Base-by-base conservation (phyloP, 192 early-diverging fungal genomes). In the Chytriomyces confervae region DNA sequence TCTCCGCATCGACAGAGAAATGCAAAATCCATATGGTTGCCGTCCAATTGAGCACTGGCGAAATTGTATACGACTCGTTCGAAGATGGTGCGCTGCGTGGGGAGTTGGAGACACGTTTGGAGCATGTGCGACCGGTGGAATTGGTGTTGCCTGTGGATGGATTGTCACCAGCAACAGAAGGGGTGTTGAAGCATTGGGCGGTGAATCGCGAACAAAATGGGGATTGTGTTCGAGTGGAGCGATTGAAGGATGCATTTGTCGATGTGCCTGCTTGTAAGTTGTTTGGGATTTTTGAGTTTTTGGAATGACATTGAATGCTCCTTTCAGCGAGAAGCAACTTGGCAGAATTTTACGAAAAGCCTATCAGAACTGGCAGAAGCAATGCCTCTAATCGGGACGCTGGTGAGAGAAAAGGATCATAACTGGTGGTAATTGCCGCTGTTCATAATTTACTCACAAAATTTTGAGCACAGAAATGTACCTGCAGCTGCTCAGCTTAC, bases 11-110 rank as follows among this genome's bases (percentile, higher is more conserved):
- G 8, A 74, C 11, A 4, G 75, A 44, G 20, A 45, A 78, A 16
- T 50, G 48, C n/a, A 23, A 47, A 8, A 76, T 82, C 50, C 76
- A 70, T 51, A 64, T 85, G 45, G 78, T 85, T 20, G 91, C 91
- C 0, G 86, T 95, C 6, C 87, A 92, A 36, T 81, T 91, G 0
- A 76, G 88, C 2, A 91, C 93, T 0, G 93, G 92, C 0, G 89
- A 91, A 61, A 82, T 95, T 43, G 77, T 95, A 3, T 93, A 90
- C 73, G 93, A 95, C 69, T 79, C 82, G 45, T 95, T 92, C 77
- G 75, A 86, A 49, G 93, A 95, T 76, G 84, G 82, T 0, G 81
- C 83, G 66, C 84, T 89, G 82, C 83, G 91, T 7, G 84, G 71
- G 50, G 92, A 92, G 67, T 81, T 95, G 18, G 92, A 93, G 76